Percentiles rank a stretch among this genome's conserved stretches.
Conservation (phyloP, 768 basidiomycete genomes). For the Naganishia friedmannii region DNA sequence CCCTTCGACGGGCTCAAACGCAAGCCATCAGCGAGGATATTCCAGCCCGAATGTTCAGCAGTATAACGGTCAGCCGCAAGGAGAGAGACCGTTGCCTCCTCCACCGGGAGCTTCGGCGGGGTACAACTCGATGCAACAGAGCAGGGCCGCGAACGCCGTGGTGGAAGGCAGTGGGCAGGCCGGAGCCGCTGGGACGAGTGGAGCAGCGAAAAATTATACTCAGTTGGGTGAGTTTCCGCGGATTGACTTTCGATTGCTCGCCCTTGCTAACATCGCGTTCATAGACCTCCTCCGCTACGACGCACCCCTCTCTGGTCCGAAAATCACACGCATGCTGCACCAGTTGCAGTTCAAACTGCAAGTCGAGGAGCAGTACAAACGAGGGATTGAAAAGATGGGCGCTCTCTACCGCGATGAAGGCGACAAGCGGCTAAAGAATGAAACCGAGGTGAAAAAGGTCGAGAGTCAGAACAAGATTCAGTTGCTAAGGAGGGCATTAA, state of each 20-base stretch:
- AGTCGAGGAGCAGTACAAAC: constrained; percentile 96
- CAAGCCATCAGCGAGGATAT: constrained; percentile 20
- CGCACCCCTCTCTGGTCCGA: constrained; percentile 89
- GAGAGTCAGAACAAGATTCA: constrained; percentile 97
- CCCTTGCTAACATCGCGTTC: background rate
- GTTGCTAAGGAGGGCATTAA: constrained; percentile 82
- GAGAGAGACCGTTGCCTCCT: constrained; percentile 29
- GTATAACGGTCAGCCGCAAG: background rate
- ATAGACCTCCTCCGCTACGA: constrained; percentile 93
- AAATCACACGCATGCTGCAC: constrained; percentile 96
- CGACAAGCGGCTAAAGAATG: constrained; percentile 89
- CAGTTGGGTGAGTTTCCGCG: constrained; percentile 45
- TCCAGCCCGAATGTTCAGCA: constrained; percentile 21
- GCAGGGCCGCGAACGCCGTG: constrained; percentile 3
- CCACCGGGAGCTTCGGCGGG: constrained; percentile 35
- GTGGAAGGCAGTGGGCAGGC: background rate
- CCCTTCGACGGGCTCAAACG: background rate
- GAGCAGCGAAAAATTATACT: constrained; percentile 47
- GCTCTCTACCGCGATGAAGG: constrained; percentile 94
- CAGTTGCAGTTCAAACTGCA: constrained; percentile 99
- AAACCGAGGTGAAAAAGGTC: constrained; percentile 87
- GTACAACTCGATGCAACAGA: constrained; percentile 6
- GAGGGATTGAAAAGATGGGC: constrained; percentile 98
- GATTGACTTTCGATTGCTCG: too few relatives aligned
- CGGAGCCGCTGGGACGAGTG: constrained; percentile 12